Evolutionary conservation across 805 yeast species (phyloP).

Genomic region (Yarrowia divulgata): DNA sequence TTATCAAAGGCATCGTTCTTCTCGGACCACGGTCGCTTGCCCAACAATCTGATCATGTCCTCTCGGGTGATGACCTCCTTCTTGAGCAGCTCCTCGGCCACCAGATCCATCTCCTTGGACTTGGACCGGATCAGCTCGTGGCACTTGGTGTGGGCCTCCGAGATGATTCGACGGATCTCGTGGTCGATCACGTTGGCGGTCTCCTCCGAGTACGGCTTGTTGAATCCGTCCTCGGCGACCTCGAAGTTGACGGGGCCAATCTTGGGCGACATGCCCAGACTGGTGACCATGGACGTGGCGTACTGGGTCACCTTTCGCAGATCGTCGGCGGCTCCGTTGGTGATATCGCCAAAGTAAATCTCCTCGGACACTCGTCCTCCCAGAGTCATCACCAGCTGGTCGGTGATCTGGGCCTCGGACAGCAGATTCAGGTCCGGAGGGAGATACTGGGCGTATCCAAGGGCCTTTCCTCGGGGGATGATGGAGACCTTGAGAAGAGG

Average conservation of each 20-base stretch:
- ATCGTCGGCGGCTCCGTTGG: constrained; percentile 96
- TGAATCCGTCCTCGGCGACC: constrained; percentile 67
- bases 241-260: constrained; percentile 86
- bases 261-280: constrained; percentile 87
- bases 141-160: constrained; percentile 77
- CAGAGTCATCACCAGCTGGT: constrained; percentile 94
- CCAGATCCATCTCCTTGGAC: constrained; percentile 75
- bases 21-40: constrained; percentile 91
- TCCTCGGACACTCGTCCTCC: constrained; percentile 99
- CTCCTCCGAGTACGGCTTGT: constrained; percentile 88
- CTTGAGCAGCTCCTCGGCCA: constrained; percentile 83
- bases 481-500: constrained; percentile 95
- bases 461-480: constrained; percentile 94
- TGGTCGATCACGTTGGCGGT: constrained; percentile 82
- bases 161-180: constrained; percentile 81
- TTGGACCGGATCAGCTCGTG: constrained; percentile 70
- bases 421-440: constrained; percentile 90
- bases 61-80: constrained; percentile 94
- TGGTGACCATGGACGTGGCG: constrained; percentile 92
- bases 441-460: constrained; percentile 96
- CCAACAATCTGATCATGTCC: constrained; percentile 88
- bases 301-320: constrained; percentile 93
- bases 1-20: constrained; percentile 66
- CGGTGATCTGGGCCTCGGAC: constrained; percentile 76
- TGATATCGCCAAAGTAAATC: constrained; percentile 86